Evolutionary conservation across 2,329 filamentous ascomycete genomes (phyloP), one percentile per base, ranked within the genome.

Genomic region (Xylaria sp.): DNA sequence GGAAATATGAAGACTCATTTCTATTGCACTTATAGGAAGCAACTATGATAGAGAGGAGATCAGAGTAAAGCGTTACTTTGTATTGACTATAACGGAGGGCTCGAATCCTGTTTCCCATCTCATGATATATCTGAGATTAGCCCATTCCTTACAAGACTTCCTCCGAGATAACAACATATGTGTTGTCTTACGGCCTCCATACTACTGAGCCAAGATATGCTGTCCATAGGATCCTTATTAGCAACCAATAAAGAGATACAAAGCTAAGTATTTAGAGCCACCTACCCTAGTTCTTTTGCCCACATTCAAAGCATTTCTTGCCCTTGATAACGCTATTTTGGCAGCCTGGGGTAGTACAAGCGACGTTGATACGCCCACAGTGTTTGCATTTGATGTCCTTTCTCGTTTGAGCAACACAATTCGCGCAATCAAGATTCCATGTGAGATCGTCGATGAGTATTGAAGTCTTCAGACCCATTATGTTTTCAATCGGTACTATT

Each of bases 311-410:
- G 23, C 59, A 61, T 5, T 3, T 28, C 1, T 17, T 38, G 31
- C 59, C 59, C 59, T 51, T 51, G 11, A 61, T 31, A 28, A 51
- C 44, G 33, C 5, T 51, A 1, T 11, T 38, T 7, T 1, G 3
- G 20, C 59, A 61, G 6, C 7, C 28, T 28, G 3, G 28, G 28
- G 28, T 28, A 9, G 33, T 5, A 40, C 59, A 61, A 2, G 4
- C 11, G 46, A 61, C n/a, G 15, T n/a, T 61, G 6, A 61, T n/a
- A 11, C 7, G 11, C 6, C 59, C 44, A 28, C 59, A 61, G 9
- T 4, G 3, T 3, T 44, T 5, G 46, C 59, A 61, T 31, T 36
- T 6, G 5, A 4, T 2, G 33, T 7, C 59, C 2, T 40, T 40
- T 17, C 28, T 11, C 1, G 59, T 13, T 13, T n/a, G 26, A 36